These are phyloP conservation scores for Euptelea pleiosperma DNA, from an alignment of 164 flowering plant genomes.

Conservation along the genomic window DNA sequence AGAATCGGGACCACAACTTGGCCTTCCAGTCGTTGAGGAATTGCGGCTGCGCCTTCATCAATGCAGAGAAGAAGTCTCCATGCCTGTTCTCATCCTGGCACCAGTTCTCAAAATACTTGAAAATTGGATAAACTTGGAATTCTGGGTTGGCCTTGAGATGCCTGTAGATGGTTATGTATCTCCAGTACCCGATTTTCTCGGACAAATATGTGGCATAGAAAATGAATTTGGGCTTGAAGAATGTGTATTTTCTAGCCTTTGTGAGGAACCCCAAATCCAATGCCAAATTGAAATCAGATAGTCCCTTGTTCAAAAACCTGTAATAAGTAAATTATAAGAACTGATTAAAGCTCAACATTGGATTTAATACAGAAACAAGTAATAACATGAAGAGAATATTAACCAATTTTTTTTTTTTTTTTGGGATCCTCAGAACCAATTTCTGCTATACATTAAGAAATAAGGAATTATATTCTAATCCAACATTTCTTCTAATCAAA, in stretches of 20 bases:
- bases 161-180: slow-evolving; percentile 94
- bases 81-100: slow-evolving; percentile 99
- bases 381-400: too few relatives aligned
- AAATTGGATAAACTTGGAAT: slow-evolving; percentile 88
- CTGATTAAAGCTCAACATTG: not conserved
- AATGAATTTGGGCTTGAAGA: slow-evolving; percentile 98
- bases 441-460: too few relatives aligned
- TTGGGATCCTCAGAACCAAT: too few relatives aligned
- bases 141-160: slow-evolving; percentile 90
- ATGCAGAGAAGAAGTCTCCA: slow-evolving; percentile 97
- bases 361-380: not conserved
- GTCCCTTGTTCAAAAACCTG: slow-evolving; percentile 98
- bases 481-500: too few relatives aligned
- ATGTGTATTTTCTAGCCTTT: slow-evolving; percentile 97
- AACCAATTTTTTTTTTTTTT: too few relatives aligned
- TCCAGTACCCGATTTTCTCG: slow-evolving; percentile 98
- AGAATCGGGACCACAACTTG: slow-evolving; percentile 92
- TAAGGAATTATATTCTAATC: too few relatives aligned
- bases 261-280: slow-evolving; percentile 96
- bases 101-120: slow-evolving; percentile 99
- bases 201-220: slow-evolving; percentile 96
- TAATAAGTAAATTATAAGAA: not conserved
- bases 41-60: slow-evolving; percentile 97
- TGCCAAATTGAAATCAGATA: slow-evolving; percentile 95
- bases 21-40: slow-evolving; percentile 99